A percentile compares a stretch with the other conserved stretches of the same genome.
phyloP scores from a whole-genome alignment of 73 alveolate species.

The Paramecium caudatum region DNA sequence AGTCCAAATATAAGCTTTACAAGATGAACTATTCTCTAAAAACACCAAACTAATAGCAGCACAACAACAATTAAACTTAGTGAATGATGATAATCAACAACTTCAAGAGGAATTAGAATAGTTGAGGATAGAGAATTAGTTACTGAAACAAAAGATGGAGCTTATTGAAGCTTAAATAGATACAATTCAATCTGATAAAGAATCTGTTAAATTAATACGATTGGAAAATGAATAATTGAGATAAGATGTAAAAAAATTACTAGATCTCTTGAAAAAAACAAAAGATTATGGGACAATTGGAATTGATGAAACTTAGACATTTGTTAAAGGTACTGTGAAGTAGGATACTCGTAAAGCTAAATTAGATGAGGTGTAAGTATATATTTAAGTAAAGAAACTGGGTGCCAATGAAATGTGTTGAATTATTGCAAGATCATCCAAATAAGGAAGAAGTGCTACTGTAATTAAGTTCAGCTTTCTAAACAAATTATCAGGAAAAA shows the following conservation, averaged over 20 bases:
- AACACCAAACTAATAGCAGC: conserved; percentile 39
- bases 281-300: conserved; percentile 43
- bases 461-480: neutral
- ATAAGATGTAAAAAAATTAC: conserved; percentile 47
- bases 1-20: conserved; percentile 38
- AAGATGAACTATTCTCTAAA: conserved; percentile 34
- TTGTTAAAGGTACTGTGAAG: conserved; percentile 34
- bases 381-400: neutral
- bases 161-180: conserved; percentile 15
- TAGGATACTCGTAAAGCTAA: neutral
- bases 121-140: conserved; percentile 20
- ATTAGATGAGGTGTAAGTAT: conserved; percentile 15
- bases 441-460: conserved; percentile 50
- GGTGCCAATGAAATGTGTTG: conserved; percentile 30
- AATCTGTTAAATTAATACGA: neutral
- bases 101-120: conserved; percentile 18
- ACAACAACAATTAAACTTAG: neutral
- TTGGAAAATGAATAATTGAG: conserved; percentile 40
- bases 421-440: conserved; percentile 14
- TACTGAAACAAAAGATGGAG: conserved; percentile 10
- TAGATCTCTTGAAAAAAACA: conserved; percentile 45
- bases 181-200: neutral
- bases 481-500: neutral
- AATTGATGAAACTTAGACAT: conserved; percentile 54
- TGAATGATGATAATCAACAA: conserved; percentile 10